Evolutionary conservation across 2,329 filamentous ascomycete species (phyloP), one percentile per base, ranked within the genome.

Genomic region (Fusarium beomiforme): DNA sequence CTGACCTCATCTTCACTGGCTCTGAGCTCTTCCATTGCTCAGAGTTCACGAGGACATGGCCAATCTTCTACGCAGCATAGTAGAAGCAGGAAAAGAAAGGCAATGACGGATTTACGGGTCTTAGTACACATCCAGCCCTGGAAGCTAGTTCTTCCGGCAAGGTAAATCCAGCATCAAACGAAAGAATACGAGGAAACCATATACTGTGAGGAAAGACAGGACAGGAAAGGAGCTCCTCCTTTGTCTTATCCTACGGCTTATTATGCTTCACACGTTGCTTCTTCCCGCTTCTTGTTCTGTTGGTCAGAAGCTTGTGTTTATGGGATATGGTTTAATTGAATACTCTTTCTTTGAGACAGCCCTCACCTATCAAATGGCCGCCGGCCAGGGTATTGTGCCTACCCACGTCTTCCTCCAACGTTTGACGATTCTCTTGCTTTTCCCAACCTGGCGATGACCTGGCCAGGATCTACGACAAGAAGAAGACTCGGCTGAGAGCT

Each of bases 351-450:
- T 55, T 42, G 36, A 72, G 54, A 53, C 59, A 54, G 39, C 21
- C 51, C 60, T 65, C 64, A 64, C 64, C 69, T 74, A 74, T 75
- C 64, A 74, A 61, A 72, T 66, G 70, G 67, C 53, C 33, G 54
- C 59, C 41, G 56, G 63, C 63, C 59, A 61, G 59, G 69, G 69
- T 39, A 50, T 58, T 53, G 42, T 41, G 34, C 44, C 69, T 65
- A 60, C 59, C 49, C 59, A 70, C 60, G 64, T 49, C 56, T 59
- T 69, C 63, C 61, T 57, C 41, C 59, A 74, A 76, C 65, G 65
- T 64, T 68, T 74, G 70, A 72, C 60, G 60, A 72, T 70, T 71
- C 64, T 63, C 64, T 73, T 70, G 63, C 67, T 71, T 72, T 73
- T 67, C 72, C 64, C 59, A 59, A 64, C 69, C 59, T 68, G 70